Percentiles rank a stretch among this genome's conserved stretches.
Conservation (phyloP, 805 yeast species). For the Cyberlindnera nakhonratchasimensis region DNA sequence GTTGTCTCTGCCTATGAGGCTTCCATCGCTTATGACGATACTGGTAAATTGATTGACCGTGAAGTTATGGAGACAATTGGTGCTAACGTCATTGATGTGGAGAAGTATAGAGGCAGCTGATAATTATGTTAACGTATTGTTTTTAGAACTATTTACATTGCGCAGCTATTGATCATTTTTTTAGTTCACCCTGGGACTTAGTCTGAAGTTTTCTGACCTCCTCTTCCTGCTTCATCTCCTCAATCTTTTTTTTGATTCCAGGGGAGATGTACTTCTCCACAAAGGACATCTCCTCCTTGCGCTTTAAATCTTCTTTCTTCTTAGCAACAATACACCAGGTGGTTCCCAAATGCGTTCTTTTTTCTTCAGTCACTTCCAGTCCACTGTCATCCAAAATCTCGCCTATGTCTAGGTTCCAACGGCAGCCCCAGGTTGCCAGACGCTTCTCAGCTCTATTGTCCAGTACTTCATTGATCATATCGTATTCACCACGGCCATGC, state of each 20-base stretch:
- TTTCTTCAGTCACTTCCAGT: constrained; percentile 74
- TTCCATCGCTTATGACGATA: constrained; percentile 68
- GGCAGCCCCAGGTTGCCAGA: constrained; percentile 90
- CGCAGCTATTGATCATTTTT: constrained; percentile 4
- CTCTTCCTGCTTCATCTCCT: constrained; percentile 18
- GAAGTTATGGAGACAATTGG: constrained; percentile 74
- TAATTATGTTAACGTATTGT: background rate
- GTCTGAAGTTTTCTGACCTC: constrained; percentile 1
- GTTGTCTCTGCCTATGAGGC: constrained; percentile 84
- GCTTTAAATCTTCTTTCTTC: constrained; percentile 60
- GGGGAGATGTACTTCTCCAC: constrained; percentile 46
- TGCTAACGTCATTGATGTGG: constrained; percentile 63
- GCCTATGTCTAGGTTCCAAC: constrained; percentile 95
- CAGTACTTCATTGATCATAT: constrained; percentile 70
- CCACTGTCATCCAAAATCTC: constrained; percentile 82
- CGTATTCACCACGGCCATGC: constrained; percentile 87
- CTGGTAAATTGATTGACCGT: constrained; percentile 68
- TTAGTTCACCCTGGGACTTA: background rate
- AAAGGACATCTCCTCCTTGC: constrained; percentile 44
- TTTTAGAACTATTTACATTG: constrained; percentile 1
- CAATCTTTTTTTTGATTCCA: constrained; percentile 30
- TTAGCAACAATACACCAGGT: constrained; percentile 84
- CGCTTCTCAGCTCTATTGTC: constrained; percentile 82
- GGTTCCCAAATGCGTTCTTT: constrained; percentile 84
- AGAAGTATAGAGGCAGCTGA: constrained; percentile 65